phyloP scores from a whole-genome alignment of 805 yeast genomes.

The Teunomyces aglyptinius region DNA sequence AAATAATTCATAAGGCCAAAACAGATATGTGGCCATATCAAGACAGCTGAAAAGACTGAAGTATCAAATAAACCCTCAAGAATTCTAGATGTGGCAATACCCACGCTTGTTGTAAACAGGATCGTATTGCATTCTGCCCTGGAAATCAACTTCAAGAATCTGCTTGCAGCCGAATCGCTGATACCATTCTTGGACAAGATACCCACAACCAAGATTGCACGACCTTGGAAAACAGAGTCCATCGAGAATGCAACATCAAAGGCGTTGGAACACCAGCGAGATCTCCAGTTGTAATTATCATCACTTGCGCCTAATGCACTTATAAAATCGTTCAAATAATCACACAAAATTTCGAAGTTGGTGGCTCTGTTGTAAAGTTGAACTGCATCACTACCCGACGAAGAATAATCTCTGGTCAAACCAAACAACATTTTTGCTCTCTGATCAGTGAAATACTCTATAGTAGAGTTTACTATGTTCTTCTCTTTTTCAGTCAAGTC shows the following conservation, averaged over 20 bases:
- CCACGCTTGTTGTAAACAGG: constrained; percentile 36
- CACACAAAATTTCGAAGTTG: constrained; percentile 59
- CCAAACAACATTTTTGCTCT: constrained; percentile 70
- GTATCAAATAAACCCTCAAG: constrained; percentile 46
- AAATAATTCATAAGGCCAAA: constrained; percentile 28
- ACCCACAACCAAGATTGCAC: constrained; percentile 70
- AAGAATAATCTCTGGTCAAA: constrained; percentile 48
- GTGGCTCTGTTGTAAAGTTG: constrained; percentile 41
- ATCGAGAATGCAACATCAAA: constrained; percentile 59
- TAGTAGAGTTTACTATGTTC: constrained; percentile 45
- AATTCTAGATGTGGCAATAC: constrained; percentile 48
- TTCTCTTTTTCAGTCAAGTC: constrained; percentile 40
- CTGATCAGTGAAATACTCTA: constrained; percentile 53
- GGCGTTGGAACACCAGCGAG: constrained; percentile 64
- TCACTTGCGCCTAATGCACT: constrained; percentile 45
- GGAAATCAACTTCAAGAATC: constrained; percentile 26
- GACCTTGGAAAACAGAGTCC: constrained; percentile 58
- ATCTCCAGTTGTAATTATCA: constrained; percentile 54
- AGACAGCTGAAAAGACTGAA: constrained; percentile 46
- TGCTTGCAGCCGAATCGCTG: constrained; percentile 48
- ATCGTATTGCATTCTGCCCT: constrained; percentile 18
- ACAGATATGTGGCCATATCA: constrained; percentile 48
- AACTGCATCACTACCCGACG: constrained; percentile 27
- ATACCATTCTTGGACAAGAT: constrained; percentile 63
- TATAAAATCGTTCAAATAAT: constrained; percentile 51